Evolutionary conservation across 345 rosid species (phyloP), one percentile per base, ranked within the genome.

Genomic region (Limnanthes douglasii): DNA sequence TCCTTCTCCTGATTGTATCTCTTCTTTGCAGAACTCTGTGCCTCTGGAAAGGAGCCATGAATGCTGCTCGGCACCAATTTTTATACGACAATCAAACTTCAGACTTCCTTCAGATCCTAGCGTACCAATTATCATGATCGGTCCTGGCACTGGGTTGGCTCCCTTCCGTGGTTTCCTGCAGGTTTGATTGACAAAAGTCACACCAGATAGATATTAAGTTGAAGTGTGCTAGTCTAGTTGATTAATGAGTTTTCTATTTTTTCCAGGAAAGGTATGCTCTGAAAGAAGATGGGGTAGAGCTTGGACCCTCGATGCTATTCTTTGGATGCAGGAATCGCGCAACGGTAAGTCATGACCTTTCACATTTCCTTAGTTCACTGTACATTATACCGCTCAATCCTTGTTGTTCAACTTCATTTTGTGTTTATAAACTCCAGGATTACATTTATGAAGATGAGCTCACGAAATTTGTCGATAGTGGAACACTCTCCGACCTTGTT

Each of bases 391-490:
- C 11, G 30, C n/a, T 8, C 30, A 26, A 12, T 26, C n/a, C 21
- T 31, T 37, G 28, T 12, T 53, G 3, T 23, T 31, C 6, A 8
- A 22, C 15, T 21, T 35, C 3, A 26, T 31, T 36, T 9, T n/a
- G 13, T 31, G 8, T 30, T 14, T 33, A 6, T 53, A 22, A 39
- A 30, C 15, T 35, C 32, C 53, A 64, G 70, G 70, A 64, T 43
- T 90, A 59, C 45, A 90, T 90, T 39, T 84, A 90, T 40, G 68
- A 84, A 57, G 84, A 84, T 6, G 98, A 90, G 53, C 94, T 90
- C 55, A 56, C 61, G 40, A 57, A 66, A 46, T 80, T 68, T 47
- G 92, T 63, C 18, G 69, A 70, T 46, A 51, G 49, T 18, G 95
- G 94, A 31, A 81, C 68, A 2, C 58, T 90, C 17, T 79, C 98